phyloP scores from a whole-genome alignment of 352 stramenopile genomes.

The Globisporangium okanoganense region DNA sequence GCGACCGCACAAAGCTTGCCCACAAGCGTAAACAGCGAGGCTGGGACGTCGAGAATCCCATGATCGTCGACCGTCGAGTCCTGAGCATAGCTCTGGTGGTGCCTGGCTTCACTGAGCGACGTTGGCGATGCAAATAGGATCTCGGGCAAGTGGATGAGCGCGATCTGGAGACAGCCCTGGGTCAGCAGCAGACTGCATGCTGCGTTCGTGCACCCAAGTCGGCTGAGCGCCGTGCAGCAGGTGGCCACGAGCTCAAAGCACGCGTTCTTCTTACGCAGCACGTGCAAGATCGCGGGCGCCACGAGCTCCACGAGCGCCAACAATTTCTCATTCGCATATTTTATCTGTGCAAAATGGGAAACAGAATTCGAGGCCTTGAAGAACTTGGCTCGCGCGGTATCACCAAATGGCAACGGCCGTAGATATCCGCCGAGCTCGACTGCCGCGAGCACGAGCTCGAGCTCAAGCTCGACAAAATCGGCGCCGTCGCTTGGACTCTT shows the following conservation, averaged over 20 bases:
- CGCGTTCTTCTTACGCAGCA: slow-evolving; percentile 48
- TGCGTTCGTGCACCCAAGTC: slow-evolving; percentile 54
- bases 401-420: slow-evolving; percentile 55
- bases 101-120: slow-evolving; percentile 3
- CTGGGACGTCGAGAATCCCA: slow-evolving; percentile 45
- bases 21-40: slow-evolving; percentile 62
- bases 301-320: slow-evolving; percentile 42
- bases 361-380: slow-evolving; percentile 17
- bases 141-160: slow-evolving; percentile 52
- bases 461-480: slow-evolving; percentile 41
- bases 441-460: slow-evolving; percentile 36
- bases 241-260: slow-evolving; percentile 30
- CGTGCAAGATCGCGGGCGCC: slow-evolving; percentile 49
- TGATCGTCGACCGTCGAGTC: slow-evolving; percentile 38
- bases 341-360: slow-evolving; percentile 24
- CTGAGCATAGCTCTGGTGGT: slow-evolving; percentile 13
- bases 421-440: slow-evolving; percentile 62
- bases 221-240: slow-evolving; percentile 58
- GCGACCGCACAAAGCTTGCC: slow-evolving; percentile 57
- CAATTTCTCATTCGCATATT: slow-evolving; percentile 43
- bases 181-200: slow-evolving; percentile 39
- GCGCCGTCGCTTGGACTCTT: slow-evolving; percentile 38
- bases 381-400: slow-evolving; percentile 37
- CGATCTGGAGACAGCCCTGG: slow-evolving; percentile 52
- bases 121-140: slow-evolving; percentile 25